These are phyloP conservation scores for Neoboletus magnificus DNA, from an alignment of 768 basidiomycete genomes.

Conservation along the genomic window DNA sequence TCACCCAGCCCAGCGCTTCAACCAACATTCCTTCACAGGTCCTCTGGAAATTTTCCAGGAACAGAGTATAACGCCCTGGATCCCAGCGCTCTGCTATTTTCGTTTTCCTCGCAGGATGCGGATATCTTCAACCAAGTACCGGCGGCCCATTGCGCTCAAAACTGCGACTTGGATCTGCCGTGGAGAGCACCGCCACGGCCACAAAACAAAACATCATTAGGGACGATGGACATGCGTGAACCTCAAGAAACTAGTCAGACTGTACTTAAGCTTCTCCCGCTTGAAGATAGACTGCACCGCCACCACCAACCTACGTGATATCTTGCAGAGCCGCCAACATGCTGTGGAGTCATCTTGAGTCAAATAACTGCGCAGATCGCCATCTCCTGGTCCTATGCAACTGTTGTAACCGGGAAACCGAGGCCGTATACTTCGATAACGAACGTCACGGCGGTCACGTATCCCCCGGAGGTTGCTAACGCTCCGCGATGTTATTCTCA, in stretches of 20 bases:
- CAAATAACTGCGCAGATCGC: background rate
- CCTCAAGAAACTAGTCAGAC: background rate
- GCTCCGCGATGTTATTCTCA: constrained; percentile 19
- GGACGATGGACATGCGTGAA: background rate
- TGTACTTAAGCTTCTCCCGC: background rate
- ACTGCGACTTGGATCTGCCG: constrained; percentile 1
- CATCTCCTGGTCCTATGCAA: background rate
- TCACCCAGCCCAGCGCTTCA: constrained; percentile 2
- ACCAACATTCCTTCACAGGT: background rate
- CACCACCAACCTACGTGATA: background rate
- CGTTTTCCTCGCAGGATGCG: background rate
- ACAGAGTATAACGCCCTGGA: background rate
- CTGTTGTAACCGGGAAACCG: background rate
- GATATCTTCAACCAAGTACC: background rate
- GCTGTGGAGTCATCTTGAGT: constrained; percentile 8
- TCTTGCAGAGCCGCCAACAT: background rate
- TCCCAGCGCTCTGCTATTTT: background rate
- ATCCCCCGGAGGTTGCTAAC: constrained; percentile 8
- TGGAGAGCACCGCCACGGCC: background rate
- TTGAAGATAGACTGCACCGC: constrained; percentile 1
- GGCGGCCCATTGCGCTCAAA: background rate
- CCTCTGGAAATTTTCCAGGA: background rate
- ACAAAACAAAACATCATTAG: background rate
- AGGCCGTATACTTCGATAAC: background rate
- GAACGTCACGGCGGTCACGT: constrained; percentile 1